Evolutionary conservation across 768 basidiomycete genomes (phyloP), one percentile per base, ranked within the genome.

Genomic region (Crucibulum laeve): DNA sequence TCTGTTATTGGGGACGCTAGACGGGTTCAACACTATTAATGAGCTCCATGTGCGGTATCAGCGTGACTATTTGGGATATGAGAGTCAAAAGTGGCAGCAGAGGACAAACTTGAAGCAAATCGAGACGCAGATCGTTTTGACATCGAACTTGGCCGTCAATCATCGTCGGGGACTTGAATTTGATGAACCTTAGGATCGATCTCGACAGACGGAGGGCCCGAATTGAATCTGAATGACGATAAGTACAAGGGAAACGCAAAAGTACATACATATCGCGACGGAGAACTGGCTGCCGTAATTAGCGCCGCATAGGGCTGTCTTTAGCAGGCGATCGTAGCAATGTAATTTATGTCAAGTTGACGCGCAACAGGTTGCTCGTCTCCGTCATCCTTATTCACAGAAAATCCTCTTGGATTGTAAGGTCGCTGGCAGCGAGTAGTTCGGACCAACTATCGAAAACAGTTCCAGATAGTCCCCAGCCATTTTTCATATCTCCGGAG

Each of bases 71-170:
- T n/a, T 30, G 47, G 49, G 54, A 38, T 48, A 46, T 50, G 38
- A 43, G 39, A 30, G n/a, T 46, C 38, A 45, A 54, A 47, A 25
- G 28, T 45, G 51, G 42, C 53, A 53, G 53, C 40, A 37, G 49
- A 44, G 37, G 41, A 38, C 42, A 33, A 43, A 42, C n/a, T n/a
- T n/a, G 32, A 46, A 52, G 48, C 47, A 41, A 43, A 42, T 47
- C 26, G 47, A 51, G 54, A 53, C 40, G 48, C 45, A 48, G 52
- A 53, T 49, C 51, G 47, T 34, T 45, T 17, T 55, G 56, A 50
- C 52, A 44, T 46, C 38, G 48, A 48, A 53, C 45, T 51, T 42
- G 25, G 34, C 11, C 14, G 48, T 48, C 51, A 55, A 43, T 48
- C 49, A 39, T 35, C 47, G 18, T 42, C 50, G 45, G 48, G 51